A percentile compares a stretch with the other conserved stretches of the same genome.
phyloP scores from a whole-genome alignment of 2,329 filamentous ascomycete genomes.

The Alternaria arbusti region DNA sequence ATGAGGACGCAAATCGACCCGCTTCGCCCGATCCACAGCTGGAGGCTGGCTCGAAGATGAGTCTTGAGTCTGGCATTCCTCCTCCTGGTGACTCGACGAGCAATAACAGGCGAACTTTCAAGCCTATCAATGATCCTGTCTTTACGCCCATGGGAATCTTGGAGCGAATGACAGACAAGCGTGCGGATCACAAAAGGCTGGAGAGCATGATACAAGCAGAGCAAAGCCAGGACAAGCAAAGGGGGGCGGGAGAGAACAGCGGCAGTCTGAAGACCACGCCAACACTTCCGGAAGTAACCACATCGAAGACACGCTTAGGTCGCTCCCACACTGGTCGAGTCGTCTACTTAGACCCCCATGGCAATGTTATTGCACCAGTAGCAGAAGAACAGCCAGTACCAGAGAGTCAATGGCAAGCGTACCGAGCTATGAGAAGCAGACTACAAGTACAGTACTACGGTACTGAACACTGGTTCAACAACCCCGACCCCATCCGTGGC shows the following conservation, averaged over 20 bases:
- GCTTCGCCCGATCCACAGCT: background rate
- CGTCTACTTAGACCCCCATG: background rate
- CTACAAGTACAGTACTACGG: constrained; percentile 8
- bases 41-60: background rate
- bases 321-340: background rate
- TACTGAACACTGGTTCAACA: background rate
- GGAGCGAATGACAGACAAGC: background rate
- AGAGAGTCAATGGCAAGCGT: background rate
- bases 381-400: background rate
- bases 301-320: background rate
- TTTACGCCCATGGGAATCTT: background rate
- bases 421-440: background rate
- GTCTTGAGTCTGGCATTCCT: background rate
- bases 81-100: background rate
- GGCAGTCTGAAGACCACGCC: background rate
- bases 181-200: background rate
- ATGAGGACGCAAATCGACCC: background rate
- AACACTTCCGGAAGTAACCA: background rate
- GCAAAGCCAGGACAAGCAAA: background rate
- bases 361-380: background rate
- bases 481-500: constrained; percentile 1
- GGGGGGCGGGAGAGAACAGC: background rate
- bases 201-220: background rate
- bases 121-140: background rate
- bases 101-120: background rate